phyloP scores from a whole-genome alignment of 202 grass and related monocot species.

The Eragrostis tef region DNA sequence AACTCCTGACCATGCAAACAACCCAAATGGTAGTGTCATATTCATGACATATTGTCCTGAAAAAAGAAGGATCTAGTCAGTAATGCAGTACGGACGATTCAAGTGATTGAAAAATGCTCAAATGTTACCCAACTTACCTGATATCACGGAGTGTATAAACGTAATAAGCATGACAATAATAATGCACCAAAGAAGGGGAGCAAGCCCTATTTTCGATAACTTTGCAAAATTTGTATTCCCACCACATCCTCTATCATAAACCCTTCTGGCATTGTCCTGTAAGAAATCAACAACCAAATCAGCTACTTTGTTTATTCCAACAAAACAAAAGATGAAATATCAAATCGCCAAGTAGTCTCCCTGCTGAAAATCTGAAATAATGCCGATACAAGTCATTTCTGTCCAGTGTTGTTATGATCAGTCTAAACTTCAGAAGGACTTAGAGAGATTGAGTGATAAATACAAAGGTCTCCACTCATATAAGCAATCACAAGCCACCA shows the following conservation, averaged over 20 bases:
- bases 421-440: constrained; percentile 1
- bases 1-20: constrained; percentile 91
- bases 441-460: constrained; percentile 25
- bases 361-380: background rate
- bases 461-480: constrained; percentile 12
- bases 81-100: constrained; percentile 23
- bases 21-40: constrained; percentile 64
- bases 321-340: constrained; percentile 7
- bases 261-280: constrained; percentile 96
- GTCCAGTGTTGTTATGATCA: constrained; percentile 1
- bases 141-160: constrained; percentile 82
- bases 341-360: constrained; percentile 12
- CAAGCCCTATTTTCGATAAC: constrained; percentile 86
- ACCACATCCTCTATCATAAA: constrained; percentile 82
- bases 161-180: constrained; percentile 73
- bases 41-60: constrained; percentile 64
- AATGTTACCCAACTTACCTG: constrained; percentile 62
- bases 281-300: constrained; percentile 41
- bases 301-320: constrained; percentile 12
- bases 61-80: constrained; percentile 43
- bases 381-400: constrained; percentile 25
- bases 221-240: constrained; percentile 63
- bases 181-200: constrained; percentile 82
- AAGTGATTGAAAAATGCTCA: constrained; percentile 33
- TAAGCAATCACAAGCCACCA: constrained; percentile 27